Evolutionary conservation across 148 eudicot species (phyloP), one percentile per base, ranked within the genome.

Genomic region (Cornus kousa): DNA sequence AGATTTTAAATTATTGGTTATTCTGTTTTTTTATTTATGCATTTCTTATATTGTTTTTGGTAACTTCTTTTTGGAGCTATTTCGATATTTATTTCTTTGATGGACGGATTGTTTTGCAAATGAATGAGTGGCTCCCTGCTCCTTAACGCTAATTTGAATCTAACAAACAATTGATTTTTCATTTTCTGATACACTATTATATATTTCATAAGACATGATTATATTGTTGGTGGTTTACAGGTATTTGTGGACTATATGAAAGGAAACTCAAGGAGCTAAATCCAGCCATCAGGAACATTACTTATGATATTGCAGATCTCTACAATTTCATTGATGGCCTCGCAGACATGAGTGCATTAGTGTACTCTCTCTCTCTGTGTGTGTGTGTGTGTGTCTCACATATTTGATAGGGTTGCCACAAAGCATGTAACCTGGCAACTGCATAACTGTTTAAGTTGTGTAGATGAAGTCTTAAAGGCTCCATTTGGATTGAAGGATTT

Each of bases 241-340:
- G 99, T 85, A 87, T 95, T 24, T 95, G 99, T 83, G 94, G 85
- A 19, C 80, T 95, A 35, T 95, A 91, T 81, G 99, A 95, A 85
- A 88, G 94, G 89, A 95, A 93, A 80, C 89, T 95, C 66, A 95
- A 91, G 86, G 99, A 95, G 68, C 77, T 95, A 31, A 95, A 95
- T 85, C 98, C 99, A 73, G 83, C 93, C 64, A 77, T 86, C 53
- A 85, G 91, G 77, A 89, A 90, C 86, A 85, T 96, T 57, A 88
- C 88, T 76, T 96, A 96, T 80, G 97, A 96, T 79, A 89, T 93
- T 73, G 87, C 88, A 20, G 99, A 93, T 88, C 88, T 96, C 39
- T 96, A 93, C 85, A 96, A 96, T 74, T 96, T 93, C 81, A 89
- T 96, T 68, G 99, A 96, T 78, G 98, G 99, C 80, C 92, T 96